Base-by-base conservation (phyloP, 768 basidiomycete genomes). In the Tulasnella sp. region DNA sequence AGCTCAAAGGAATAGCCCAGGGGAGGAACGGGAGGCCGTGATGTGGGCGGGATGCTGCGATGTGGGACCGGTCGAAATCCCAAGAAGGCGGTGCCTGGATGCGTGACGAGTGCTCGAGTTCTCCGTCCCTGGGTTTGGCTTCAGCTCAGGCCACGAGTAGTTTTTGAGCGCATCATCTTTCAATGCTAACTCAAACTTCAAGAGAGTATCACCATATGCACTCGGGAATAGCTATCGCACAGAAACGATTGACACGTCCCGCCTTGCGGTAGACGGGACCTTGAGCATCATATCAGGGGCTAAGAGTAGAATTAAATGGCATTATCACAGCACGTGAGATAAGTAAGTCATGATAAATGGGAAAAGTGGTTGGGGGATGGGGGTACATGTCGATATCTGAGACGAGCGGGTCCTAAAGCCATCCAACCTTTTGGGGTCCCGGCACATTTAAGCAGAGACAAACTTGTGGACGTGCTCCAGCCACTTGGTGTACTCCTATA, bases 401-500 rank as follows among this genome's bases (percentile, higher is more conserved):
- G n/a, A n/a, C n/a, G n/a, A n/a, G n/a, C n/a, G n/a, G n/a, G n/a
- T n/a, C n/a, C n/a, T n/a, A n/a, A n/a, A 14, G 21, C 48, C 48
- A 21, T 6, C 19, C 48, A 16, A 24, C 48, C 48, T 24, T 48
- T 48, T 48, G 16, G 48, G 21, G n/a, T n/a, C n/a, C n/a, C n/a
- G n/a, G n/a, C n/a, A n/a, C 16, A 19, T 48, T 52, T 40, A 78
- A 36, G 77, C 77, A 39, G 77, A 78, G 24, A 98, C 86, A 84
- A 98, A 98, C 31, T 83, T 84, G 88, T 94, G 93, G 85, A 97
- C 92, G 82, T 91, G 91, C 82, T 89, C 86, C 83, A 99, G 87
- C 97, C 97, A 99, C 82, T 87, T 88, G 83, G 95, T 90, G 86
- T 99, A 99, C 87, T 99, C 97, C 95, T 96, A 74, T 39, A 77